Base-by-base conservation (phyloP, 2,329 filamentous ascomycete genomes). In the Coleophoma cylindrospora region DNA sequence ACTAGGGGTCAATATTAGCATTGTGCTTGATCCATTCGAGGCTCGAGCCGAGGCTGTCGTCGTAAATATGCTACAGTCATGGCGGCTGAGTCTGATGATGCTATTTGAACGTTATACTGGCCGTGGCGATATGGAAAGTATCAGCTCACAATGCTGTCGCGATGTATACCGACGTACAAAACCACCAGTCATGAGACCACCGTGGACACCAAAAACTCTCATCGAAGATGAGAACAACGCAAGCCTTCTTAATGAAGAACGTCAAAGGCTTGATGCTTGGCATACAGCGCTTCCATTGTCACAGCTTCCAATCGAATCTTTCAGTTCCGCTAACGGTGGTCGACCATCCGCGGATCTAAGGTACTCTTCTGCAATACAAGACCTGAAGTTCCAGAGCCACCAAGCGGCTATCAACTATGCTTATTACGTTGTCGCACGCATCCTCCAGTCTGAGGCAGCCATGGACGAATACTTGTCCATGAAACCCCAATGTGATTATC, bases 91-190 rank as follows among this genome's bases (percentile, higher is more conserved):
- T 27, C 33, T 47, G 13, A 47, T 47, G 44, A 19, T 37, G 17
- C 44, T 36, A 17, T 47, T 47, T 37, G 44, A 47, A 34, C 44
- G 34, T 37, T 47, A 47, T 37, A 21, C 44, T 47, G 44, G 44
- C n/a, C 44, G 44, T 17, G 44, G 44, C 9, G 44, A 47, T 47
- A 47, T 47, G 44, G 44, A 47, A 37, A 47, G 32, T 19, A 47
- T 47, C 10, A 47, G 44, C 34, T 15, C 13, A 12, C 14, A 27
- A 37, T 47, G 44, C 34, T 36, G 14, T 19, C 44, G 44, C 13
- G 44, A 47, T 21, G 15, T 36, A 17, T 37, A 47, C 19, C 7
- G 37, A 17, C 44, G 44, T 27, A 37, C 38, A 10, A 2, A 37
- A n/a, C 7, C 12, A 13, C 14, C 19, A 14, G 14, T n/a, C 5